Conservation (phyloP, 2,329 filamentous ascomycete genomes). For the Dactylellina haptotyla region DNA sequence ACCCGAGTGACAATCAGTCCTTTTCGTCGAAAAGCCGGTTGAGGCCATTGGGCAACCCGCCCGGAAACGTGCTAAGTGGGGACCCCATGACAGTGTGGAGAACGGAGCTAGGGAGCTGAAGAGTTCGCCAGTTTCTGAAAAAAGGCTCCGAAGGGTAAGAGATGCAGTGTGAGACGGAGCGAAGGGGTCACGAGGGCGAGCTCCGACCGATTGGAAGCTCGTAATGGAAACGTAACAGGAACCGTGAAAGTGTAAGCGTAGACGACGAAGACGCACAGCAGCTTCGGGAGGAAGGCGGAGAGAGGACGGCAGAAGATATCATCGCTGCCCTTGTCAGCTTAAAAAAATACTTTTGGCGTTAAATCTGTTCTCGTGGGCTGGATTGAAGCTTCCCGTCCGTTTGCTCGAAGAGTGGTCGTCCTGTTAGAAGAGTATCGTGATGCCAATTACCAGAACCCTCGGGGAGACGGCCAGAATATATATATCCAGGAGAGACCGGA, state of each 20-base stretch:
- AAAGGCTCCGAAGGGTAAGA: conserved; percentile 54
- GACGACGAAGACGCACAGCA: conserved; percentile 22
- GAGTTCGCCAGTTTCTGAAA: conserved; percentile 37
- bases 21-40: conserved; percentile 17
- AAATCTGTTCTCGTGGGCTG: neutral
- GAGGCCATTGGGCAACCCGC: conserved; percentile 28
- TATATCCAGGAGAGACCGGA: neutral
- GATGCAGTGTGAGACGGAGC: conserved; percentile 37
- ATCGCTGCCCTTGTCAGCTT: neutral
- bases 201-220: conserved; percentile 35
- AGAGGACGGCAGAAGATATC: neutral
- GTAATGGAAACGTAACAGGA: conserved; percentile 54
- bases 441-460: neutral
- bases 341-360: neutral
- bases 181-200: conserved; percentile 45
- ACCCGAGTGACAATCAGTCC: neutral
- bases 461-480: neutral
- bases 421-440: no score
- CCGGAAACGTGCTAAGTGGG: conserved; percentile 45
- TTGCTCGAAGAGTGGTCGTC: neutral
- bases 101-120: conserved; percentile 39
- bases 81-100: conserved; percentile 46
- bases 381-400: neutral
- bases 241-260: conserved; percentile 40
- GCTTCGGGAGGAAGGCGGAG: conserved; percentile 29